A percentile compares a stretch with the other conserved stretches of the same genome.
Evolutionary conservation across 2,329 filamentous ascomycete species (phyloP).

Genomic region (Talaromyces sp.): DNA sequence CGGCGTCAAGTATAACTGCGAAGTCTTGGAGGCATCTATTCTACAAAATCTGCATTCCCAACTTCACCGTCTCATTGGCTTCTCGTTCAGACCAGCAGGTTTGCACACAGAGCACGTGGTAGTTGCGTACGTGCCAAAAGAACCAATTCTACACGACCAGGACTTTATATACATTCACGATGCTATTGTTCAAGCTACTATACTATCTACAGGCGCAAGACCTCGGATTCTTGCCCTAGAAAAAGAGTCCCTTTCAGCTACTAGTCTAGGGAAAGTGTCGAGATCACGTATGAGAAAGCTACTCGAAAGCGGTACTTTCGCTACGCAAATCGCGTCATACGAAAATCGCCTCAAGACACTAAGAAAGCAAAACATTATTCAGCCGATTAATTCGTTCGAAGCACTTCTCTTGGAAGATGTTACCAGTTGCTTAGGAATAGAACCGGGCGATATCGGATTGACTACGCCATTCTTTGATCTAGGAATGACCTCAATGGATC

Average conservation of each 20-base stretch:
- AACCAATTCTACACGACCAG: conserved; percentile 15
- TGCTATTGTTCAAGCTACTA: not conserved
- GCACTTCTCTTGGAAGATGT: not conserved
- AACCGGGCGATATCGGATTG: conserved; percentile 11
- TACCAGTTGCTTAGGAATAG: conserved; percentile 8
- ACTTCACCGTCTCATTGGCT: conserved; percentile 32
- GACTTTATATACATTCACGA: not conserved
- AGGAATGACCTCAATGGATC: conserved; percentile 32
- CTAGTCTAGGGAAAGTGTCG: not conserved
- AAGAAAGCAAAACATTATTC: not conserved
- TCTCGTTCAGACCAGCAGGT: conserved; percentile 26
- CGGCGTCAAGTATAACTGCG: conserved; percentile 38
- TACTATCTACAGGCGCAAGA: not conserved
- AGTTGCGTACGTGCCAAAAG: conserved; percentile 34
- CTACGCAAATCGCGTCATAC: not conserved
- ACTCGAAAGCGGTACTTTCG: not conserved
- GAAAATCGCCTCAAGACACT: not conserved
- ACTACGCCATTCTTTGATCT: conserved; percentile 20
- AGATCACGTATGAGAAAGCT: not conserved
- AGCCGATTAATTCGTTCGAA: not conserved
- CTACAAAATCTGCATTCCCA: conserved; percentile 27
- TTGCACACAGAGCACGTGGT: conserved; percentile 34
- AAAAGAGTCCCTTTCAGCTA: not conserved
- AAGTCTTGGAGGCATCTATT: conserved; percentile 36
- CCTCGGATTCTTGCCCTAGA: not conserved